Conservation (phyloP, 1,284 basidiomycete species). For the Neonothopanus nambi region DNA sequence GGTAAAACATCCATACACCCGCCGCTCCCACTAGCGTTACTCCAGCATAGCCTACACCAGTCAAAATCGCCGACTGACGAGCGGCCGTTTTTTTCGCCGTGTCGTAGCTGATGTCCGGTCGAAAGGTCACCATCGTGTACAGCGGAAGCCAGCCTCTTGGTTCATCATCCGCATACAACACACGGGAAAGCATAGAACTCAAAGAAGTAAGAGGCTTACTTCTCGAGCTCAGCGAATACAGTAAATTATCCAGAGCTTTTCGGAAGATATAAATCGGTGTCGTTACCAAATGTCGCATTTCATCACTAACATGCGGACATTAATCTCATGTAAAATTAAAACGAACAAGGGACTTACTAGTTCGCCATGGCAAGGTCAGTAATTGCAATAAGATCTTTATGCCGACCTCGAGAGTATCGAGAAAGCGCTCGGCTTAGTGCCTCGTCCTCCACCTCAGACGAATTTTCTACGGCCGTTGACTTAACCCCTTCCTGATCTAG, state of each 20-base stretch:
- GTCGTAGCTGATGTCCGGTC: slow-evolving; percentile 90
- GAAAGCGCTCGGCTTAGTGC: slow-evolving; percentile 68
- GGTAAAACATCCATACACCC: slow-evolving; percentile 40
- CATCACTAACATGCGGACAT: slow-evolving; percentile 55
- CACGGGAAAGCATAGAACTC: slow-evolving; percentile 41
- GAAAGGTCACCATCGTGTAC: slow-evolving; percentile 97
- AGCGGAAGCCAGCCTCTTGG: slow-evolving; percentile 86
- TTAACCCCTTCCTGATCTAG: slow-evolving; percentile 71
- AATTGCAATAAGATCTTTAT: slow-evolving; percentile 90
- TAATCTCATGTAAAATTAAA: slow-evolving; percentile 10
- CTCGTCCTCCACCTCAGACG: slow-evolving; percentile 45
- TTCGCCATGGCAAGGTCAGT: slow-evolving; percentile 92
- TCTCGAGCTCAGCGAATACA: slow-evolving; percentile 62
- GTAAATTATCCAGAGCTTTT: slow-evolving; percentile 77
- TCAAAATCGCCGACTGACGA: slow-evolving; percentile 57
- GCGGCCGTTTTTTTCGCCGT: slow-evolving; percentile 63
- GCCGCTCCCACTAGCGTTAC: slow-evolving; percentile 43
- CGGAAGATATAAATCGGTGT: slow-evolving; percentile 80
- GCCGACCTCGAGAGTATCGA: slow-evolving; percentile 78
- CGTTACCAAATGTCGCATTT: slow-evolving; percentile 94
- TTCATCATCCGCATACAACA: slow-evolving; percentile 54
- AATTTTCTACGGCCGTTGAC: slow-evolving; percentile 30
- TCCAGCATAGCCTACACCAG: slow-evolving; percentile 44
- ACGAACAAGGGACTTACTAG: slow-evolving; percentile 68
- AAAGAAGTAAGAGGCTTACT: slow-evolving; percentile 42